Evolutionary conservation across 345 rosid species (phyloP), one percentile per base, ranked within the genome.

Genomic region (Geranium rotundifolium): DNA sequence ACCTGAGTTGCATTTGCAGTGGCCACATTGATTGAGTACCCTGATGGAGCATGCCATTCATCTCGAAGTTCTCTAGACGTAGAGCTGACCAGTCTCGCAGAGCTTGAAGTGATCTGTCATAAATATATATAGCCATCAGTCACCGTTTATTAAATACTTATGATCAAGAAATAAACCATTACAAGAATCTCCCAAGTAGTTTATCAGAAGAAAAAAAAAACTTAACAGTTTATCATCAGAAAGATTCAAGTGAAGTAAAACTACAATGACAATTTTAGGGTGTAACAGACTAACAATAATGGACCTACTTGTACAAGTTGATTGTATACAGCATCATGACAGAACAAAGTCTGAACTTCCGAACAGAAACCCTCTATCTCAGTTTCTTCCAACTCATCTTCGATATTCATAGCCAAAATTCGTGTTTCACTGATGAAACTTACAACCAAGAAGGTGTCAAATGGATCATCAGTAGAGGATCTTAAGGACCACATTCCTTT

Each of bases 401-500:
- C 97, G 58, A 82, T 70, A 80, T 85, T 92, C 97, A 92, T 92
- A 65, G 95, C 98, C 73, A 87, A 76, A 72, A 92, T 83, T 67
- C 93, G 81, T 7, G 98, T 89, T 82, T 89, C 98, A 29, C 86
- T 84, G 71, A 89, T 85, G 72, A 92, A 92, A 78, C 98, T 92
- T 67, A 89, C 97, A 56, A 92, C 96, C 67, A 92, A 71, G 82
- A 89, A 92, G 65, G 96, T 89, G 66, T 87, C 98, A 76, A 69
- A 89, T 63, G 91, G 84, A 75, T 92, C 98, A 66, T 89, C 91
- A 50, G 84, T 80, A 18, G 95, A 85, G 54, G 91, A 84, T 79
- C 93, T 87, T 65, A 92, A 61, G 29, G 98, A 89, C 98, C 98
- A 92, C 91, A 92, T 87, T 73, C 98, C 98, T 76, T 92, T 89